Conservation (phyloP, 352 stramenopile species). For the Phytopythium cucurbitacearum region DNA sequence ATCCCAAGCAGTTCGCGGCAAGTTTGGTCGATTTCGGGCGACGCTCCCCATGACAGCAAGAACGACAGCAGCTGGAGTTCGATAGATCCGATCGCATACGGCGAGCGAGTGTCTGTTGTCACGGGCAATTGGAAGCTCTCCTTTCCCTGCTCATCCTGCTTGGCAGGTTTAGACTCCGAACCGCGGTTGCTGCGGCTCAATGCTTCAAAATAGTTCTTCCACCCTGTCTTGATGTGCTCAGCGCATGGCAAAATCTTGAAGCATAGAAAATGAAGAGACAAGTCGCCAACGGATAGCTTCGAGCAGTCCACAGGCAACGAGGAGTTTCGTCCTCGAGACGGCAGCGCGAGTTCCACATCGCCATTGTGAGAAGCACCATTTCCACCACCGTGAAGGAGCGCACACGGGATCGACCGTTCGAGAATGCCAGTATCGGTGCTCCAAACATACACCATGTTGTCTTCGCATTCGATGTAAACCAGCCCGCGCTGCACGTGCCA, state of each 20-base stretch:
- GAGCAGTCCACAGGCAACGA: conserved; percentile 35
- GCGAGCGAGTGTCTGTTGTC: conserved; percentile 13
- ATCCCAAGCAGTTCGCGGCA: conserved; percentile 57
- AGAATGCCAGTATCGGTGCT: conserved; percentile 71
- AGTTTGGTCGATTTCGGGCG: conserved; percentile 59
- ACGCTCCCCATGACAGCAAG: conserved; percentile 69
- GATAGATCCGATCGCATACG: conserved; percentile 66
- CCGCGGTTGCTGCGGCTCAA: conserved; percentile 8
- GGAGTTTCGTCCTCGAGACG: background rate
- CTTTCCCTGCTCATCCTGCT: no score
- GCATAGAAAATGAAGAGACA: conserved; percentile 54
- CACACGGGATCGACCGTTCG: conserved; percentile 51
- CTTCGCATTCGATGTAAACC: conserved; percentile 62
- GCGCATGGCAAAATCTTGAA: conserved; percentile 63
- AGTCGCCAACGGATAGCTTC: conserved; percentile 48
- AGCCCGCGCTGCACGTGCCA: conserved; percentile 64
- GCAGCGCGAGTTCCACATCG: background rate
- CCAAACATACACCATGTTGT: conserved; percentile 80
- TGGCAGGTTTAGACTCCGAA: no score
- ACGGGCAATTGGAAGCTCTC: no score
- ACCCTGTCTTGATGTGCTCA: conserved; percentile 65
- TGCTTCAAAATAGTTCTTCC: conserved; percentile 54
- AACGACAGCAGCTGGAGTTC: conserved; percentile 70
- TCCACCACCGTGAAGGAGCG: conserved; percentile 47
- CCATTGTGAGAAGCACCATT: conserved; percentile 17